These are phyloP conservation scores for Xylaria palmicola DNA, from an alignment of 495 filamentous ascomycete species.

Conservation along the genomic window DNA sequence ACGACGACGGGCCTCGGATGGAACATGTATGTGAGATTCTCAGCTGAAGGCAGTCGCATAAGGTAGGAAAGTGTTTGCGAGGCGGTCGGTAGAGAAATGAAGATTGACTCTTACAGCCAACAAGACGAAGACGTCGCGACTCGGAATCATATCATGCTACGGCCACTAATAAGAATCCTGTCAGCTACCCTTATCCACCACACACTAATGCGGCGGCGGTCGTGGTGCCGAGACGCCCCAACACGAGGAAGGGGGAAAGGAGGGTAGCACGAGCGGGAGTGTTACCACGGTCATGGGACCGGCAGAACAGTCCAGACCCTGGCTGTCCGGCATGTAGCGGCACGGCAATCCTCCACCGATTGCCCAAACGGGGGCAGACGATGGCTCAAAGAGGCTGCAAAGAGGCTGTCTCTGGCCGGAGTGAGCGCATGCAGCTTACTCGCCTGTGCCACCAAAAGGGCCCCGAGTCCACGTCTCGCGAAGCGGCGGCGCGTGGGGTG, in stretches of 20 bases:
- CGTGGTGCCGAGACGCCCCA: background rate
- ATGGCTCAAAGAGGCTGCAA: background rate
- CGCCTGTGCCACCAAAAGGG: background rate
- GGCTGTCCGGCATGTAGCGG: slow-evolving; percentile 4
- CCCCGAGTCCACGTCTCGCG: background rate
- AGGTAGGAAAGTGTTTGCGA: slow-evolving; percentile 12
- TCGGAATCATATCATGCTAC: background rate
- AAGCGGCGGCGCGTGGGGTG: background rate
- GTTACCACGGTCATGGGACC: slow-evolving; percentile 12
- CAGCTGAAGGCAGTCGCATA: background rate
- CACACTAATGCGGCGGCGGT: background rate
- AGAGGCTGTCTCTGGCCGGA: background rate
- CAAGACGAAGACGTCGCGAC: background rate
- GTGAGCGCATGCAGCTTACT: slow-evolving; percentile 14
- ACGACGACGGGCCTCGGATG: background rate
- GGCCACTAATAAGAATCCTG: background rate
- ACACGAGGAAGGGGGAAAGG: background rate
- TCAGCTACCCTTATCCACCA: background rate
- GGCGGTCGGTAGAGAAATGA: background rate
- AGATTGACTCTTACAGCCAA: slow-evolving; percentile 4
- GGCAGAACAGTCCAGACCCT: slow-evolving; percentile 9
- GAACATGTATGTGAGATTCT: background rate
- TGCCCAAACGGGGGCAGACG: background rate
- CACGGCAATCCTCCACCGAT: background rate
- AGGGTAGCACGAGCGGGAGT: background rate